Percentiles rank a stretch among this genome's conserved stretches.
Conservation (phyloP, 1,284 basidiomycete species). For the Hemileia vastatrix region DNA sequence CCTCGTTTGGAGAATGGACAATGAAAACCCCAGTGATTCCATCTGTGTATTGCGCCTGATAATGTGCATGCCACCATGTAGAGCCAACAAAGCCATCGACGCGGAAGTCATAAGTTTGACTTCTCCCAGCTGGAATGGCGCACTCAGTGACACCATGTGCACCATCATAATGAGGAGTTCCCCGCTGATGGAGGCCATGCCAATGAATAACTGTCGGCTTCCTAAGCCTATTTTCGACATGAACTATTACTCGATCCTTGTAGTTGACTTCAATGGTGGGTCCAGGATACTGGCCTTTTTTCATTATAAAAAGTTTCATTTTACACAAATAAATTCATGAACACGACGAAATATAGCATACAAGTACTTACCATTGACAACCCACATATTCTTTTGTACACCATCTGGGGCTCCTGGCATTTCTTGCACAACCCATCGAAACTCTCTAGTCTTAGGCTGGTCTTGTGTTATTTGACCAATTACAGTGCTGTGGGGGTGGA, state of each 20-base stretch:
- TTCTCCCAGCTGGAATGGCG: slow-evolving; percentile 31
- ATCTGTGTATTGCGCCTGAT: slow-evolving; percentile 17
- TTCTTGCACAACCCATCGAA: slow-evolving; percentile 26
- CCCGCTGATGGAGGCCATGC: slow-evolving; percentile 27
- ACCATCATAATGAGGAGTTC: slow-evolving; percentile 26
- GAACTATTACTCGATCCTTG: slow-evolving; percentile 26
- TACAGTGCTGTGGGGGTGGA: too few relatives aligned
- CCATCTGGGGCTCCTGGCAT: slow-evolving; percentile 26
- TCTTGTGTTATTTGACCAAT: slow-evolving; percentile 12
- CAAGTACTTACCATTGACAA: slow-evolving; percentile 28
- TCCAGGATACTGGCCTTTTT: slow-evolving; percentile 28
- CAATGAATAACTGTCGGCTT: slow-evolving; percentile 26
- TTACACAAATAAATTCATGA: not conserved
- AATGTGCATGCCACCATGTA: slow-evolving; percentile 28
- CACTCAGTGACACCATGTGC: slow-evolving; percentile 37
- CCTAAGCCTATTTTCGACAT: slow-evolving; percentile 26
- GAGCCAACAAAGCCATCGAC: slow-evolving; percentile 24
- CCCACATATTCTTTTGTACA: slow-evolving; percentile 25
- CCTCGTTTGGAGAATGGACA: too few relatives aligned
- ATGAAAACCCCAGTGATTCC: slow-evolving; percentile 21
- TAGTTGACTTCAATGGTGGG: slow-evolving; percentile 28
- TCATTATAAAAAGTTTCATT: too few relatives aligned
- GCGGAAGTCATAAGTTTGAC: slow-evolving; percentile 25
- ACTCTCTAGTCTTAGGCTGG: slow-evolving; percentile 19
- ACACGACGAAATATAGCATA: too few relatives aligned